Base-by-base conservation (phyloP, 495 filamentous ascomycete species). In the Aspergillus indologenus region DNA sequence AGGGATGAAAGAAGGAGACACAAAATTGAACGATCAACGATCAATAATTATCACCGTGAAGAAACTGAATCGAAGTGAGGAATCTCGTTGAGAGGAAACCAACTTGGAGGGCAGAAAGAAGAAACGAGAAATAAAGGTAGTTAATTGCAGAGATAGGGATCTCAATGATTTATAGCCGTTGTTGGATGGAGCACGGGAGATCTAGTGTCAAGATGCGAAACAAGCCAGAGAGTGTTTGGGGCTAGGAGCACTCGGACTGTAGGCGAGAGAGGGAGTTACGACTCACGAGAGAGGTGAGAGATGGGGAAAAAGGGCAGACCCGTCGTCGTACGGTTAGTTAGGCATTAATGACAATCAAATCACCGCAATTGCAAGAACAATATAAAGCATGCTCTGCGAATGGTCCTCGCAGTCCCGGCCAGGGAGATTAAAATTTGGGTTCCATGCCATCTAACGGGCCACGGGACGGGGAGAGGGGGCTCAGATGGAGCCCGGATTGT, bases 391-490 rank as follows among this genome's bases (percentile, higher is more conserved):
- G 43, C 23, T 52, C 14, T 44, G 26, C 56, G 47, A 51, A 48
- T 52, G 45, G 47, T 58, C 26, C 18, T 45, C 40, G 34, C 23
- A 47, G 46, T 45, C 45, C 43, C 15, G 31, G 34, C 34, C 34
- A 45, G 12, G 22, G 53, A 52, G 45, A 61, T 56, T 61, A 57
- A n/a, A 43, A 56, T 53, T 61, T 61, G 43, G 53, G 54, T 52
- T 61, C 59, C 54, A 58, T 61, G 50, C 26, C 58, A 34, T 60
- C 34, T 34, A 54, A 43, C 46, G 51, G 58, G 54, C 26, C 42
- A 54, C 60, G 60, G 55, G 60, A 58, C 40, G 49, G 49, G 26
- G 26, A 29, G 26, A 29, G 54, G 54, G 45, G 52, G 11, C 44
- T 53, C 11, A 29, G 44, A 61, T 61, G 54, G 60, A 61, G 55